These are phyloP conservation scores for Psidium guajava DNA, from an alignment of 345 rosid genomes.

Conservation along the genomic window DNA sequence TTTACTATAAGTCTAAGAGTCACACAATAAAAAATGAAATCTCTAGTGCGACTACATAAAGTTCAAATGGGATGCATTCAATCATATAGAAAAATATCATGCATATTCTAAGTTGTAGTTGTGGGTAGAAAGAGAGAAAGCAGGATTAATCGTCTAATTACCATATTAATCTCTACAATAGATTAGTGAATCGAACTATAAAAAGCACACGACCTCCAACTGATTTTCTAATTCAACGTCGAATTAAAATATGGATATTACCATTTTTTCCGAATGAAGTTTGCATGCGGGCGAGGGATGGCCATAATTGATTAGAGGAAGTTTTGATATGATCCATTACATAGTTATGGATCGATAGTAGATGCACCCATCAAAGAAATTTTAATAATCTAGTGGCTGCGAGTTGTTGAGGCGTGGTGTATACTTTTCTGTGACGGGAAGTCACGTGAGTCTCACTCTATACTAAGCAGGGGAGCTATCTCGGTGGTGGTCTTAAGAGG, in stretches of 20 bases:
- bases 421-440: too few relatives aligned
- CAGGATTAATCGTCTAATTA: not conserved
- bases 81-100: not conserved
- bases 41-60: not conserved
- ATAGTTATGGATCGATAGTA: not conserved
- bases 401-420: too few relatives aligned
- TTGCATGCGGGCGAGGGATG: not conserved
- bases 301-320: not conserved
- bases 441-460: too few relatives aligned
- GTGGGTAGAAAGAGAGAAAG: not conserved
- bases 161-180: not conserved
- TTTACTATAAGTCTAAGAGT: not conserved
- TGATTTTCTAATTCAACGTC: not conserved
- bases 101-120: not conserved
- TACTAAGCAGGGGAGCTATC: too few relatives aligned
- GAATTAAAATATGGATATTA: not conserved
- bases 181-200: not conserved
- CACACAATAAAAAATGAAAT: not conserved
- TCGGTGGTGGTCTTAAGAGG: too few relatives aligned
- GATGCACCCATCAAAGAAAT: not conserved
- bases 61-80: not conserved
- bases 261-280: not conserved
- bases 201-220: not conserved
- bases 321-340: not conserved
- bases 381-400: not conserved